Percentiles rank a stretch among this genome's conserved stretches.
Evolutionary conservation across 192 early-diverging fungal species (phyloP).

Genomic region (Coemansia sp.): DNA sequence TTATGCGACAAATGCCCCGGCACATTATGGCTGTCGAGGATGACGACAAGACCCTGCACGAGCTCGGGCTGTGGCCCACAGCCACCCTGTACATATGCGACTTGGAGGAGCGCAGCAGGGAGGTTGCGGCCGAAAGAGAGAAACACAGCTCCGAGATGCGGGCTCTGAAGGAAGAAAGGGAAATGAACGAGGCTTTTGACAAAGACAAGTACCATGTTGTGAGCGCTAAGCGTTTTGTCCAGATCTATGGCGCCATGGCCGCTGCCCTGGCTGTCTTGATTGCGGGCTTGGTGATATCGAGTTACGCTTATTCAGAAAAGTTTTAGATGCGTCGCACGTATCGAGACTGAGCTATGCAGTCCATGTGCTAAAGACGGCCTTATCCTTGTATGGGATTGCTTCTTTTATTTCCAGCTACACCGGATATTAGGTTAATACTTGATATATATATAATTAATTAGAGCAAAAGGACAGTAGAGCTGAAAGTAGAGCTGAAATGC

Average conservation of each 20-base stretch:
- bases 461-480: no score
- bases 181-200: not conserved
- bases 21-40: not conserved
- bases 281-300: not conserved
- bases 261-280: not conserved
- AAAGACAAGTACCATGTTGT: not conserved
- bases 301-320: not conserved
- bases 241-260: not conserved
- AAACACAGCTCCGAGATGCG: no score
- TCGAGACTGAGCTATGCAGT: no score
- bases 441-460: no score
- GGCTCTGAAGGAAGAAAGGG: not conserved
- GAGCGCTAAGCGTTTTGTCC: not conserved
- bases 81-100: constrained; percentile 19
- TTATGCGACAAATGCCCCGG: constrained; percentile 4
- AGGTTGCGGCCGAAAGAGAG: not conserved
- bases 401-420: no score
- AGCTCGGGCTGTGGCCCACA: constrained; percentile 24
- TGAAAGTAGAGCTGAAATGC: no score
- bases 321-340: no score
- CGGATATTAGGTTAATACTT: no score
- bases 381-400: no score
- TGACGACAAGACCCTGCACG: constrained; percentile 8
- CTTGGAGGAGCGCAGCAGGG: constrained; percentile 1
- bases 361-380: no score